A percentile compares a stretch with the other conserved stretches of the same genome.
Conservation (phyloP, 225 moss, liverwort and hornwort genomes). For the Physcomitrium patens region DNA sequence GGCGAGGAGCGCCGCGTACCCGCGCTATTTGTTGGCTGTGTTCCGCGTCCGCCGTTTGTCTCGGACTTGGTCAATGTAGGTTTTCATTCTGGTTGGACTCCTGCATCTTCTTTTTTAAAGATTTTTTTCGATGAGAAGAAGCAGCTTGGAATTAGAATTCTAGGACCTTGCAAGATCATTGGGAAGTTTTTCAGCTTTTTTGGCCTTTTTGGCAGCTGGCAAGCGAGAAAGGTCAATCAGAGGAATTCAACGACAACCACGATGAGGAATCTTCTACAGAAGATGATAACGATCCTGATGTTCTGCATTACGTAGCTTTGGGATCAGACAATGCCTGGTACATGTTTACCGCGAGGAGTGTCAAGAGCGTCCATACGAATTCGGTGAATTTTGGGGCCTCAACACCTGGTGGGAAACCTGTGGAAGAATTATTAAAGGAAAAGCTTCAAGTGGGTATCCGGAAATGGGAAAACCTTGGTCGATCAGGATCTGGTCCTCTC, state of each 20-base stretch:
- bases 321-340: slow-evolving; percentile 76
- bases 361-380: slow-evolving; percentile 55
- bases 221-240: slow-evolving; percentile 25
- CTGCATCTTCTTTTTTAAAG: slow-evolving; percentile 15
- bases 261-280: slow-evolving; percentile 41
- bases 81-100: slow-evolving; percentile 18
- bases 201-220: slow-evolving; percentile 38
- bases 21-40: slow-evolving; percentile 61
- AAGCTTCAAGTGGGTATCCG: slow-evolving; percentile 49
- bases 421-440: slow-evolving; percentile 59
- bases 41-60: slow-evolving; percentile 65
- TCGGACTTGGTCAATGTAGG: slow-evolving; percentile 50
- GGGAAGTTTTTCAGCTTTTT: slow-evolving; percentile 27
- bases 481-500: slow-evolving; percentile 64
- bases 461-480: slow-evolving; percentile 70
- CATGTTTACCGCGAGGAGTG: slow-evolving; percentile 71
- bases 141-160: slow-evolving; percentile 2
- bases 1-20: slow-evolving; percentile 68
- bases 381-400: slow-evolving; percentile 34
- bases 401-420: slow-evolving; percentile 40
- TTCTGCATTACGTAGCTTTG: slow-evolving; percentile 58
- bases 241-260: slow-evolving; percentile 36
- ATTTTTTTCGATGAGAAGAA: not conserved
- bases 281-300: slow-evolving; percentile 41
- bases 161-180: not conserved